Evolutionary conservation across 371 early-diverging fungal genomes (phyloP), one percentile per base, ranked within the genome.

Genomic region (Lichtheimia hyalospora): DNA sequence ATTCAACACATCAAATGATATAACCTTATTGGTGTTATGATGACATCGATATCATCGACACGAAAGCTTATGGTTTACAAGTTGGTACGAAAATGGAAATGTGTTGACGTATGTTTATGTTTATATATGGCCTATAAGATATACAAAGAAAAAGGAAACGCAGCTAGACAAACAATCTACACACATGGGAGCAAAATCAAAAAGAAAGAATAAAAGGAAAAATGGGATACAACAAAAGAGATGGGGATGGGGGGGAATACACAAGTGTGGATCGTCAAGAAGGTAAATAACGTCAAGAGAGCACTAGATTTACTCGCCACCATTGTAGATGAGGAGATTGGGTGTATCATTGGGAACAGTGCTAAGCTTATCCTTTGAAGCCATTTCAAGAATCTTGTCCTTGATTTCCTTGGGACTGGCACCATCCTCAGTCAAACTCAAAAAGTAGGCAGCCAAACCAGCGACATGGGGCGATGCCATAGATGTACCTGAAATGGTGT

Each of bases 401-500:
- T 94, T 94, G 73, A 96, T 84, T 60, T 91, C 84, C 65, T 89
- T 82, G 57, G 96, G 90, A 3, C 90, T 82, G 34, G 88, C 84
- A 15, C 74, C 66, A 55, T 77, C 74, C n/a, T 84, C 73, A 44
- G 70, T 58, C 21, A 80, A 74, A 60, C 86, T 86, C 54, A 92
- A 77, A 74, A 87, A 89, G 71, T 92, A 85, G 24, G 98, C 98
- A 53, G 95, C 84, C 52, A 95, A 82, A 51, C 99, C 99, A 63
- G 92, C 86, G 41, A 96, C 96, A 73, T 99, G 99, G 3, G 99
- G 99, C 10, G 92, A 83, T 24, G 99, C 99, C 99, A 99, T 99
- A 46, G 95, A 94, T 5, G 99, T 99, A 42, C 99, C 99, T 21
- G 95, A 94, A 66, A 95, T 91, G 54, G 88, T 89, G 79, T 91